Evolutionary conservation across 768 basidiomycete genomes (phyloP).

Genomic region (Tylopilus vinaceipallidus): DNA sequence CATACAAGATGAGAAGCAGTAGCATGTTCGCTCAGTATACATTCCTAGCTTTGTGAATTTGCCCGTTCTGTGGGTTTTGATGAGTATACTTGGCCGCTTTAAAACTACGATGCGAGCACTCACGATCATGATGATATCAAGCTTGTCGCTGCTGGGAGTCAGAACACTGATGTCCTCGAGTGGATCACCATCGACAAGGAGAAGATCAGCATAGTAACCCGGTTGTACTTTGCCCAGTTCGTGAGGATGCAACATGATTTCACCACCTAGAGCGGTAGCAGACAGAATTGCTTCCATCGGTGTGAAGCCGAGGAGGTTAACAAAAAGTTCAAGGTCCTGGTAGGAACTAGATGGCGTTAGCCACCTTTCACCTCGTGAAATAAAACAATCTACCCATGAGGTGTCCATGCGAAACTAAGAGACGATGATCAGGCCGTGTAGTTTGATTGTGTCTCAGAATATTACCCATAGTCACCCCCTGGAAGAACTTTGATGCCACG

Average conservation of each 20-base stretch:
- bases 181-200: constrained; percentile 37
- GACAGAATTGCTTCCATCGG: constrained; percentile 39
- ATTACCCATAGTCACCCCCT: constrained; percentile 38
- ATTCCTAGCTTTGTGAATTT: constrained; percentile 19
- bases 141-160: constrained; percentile 29
- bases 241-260: constrained; percentile 35
- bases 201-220: constrained; percentile 37
- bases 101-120: constrained; percentile 1
- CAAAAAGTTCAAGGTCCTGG: constrained; percentile 37
- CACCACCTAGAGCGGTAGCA: constrained; percentile 36
- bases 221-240: constrained; percentile 38
- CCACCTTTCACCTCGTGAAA: not conserved
- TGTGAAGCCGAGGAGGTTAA: constrained; percentile 33
- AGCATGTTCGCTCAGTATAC: too few relatives aligned
- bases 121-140: constrained; percentile 37
- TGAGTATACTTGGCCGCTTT: not conserved
- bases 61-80: constrained; percentile 20
- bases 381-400: constrained; percentile 23
- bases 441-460: not conserved
- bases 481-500: constrained; percentile 37
- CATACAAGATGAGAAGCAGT: too few relatives aligned
- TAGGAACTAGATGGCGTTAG: constrained; percentile 29
- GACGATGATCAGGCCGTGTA: not conserved
- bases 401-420: constrained; percentile 31
- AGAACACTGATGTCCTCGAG: constrained; percentile 35